Conservation (phyloP, 352 stramenopile genomes). For the Globisporangium paddicum region DNA sequence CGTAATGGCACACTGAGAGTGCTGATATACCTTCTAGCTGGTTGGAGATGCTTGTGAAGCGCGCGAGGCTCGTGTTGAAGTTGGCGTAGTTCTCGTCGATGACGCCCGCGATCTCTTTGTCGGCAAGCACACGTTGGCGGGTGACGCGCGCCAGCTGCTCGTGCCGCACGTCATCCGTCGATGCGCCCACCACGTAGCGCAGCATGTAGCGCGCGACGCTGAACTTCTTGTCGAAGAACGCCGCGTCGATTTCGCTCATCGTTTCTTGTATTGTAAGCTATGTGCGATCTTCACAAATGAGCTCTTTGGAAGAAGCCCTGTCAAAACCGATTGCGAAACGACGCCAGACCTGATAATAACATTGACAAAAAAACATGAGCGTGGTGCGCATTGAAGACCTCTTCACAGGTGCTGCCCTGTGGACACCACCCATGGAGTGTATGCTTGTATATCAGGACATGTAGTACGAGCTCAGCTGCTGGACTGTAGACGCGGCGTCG, state of each 20-base stretch:
- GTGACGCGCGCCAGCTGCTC: conserved; percentile 66
- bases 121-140: conserved; percentile 54
- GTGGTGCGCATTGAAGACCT: conserved; percentile 57
- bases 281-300: not conserved
- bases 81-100: conserved; percentile 83
- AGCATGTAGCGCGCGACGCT: conserved; percentile 76
- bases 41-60: conserved; percentile 73
- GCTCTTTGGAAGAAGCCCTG: not conserved
- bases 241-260: conserved; percentile 67
- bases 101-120: conserved; percentile 76
- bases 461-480: not conserved
- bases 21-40: conserved; percentile 65
- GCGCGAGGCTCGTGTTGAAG: conserved; percentile 80
- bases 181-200: conserved; percentile 61
- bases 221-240: conserved; percentile 87
- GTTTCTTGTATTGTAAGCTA: not conserved
- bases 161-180: conserved; percentile 57
- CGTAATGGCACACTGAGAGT: not conserved
- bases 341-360: not conserved
- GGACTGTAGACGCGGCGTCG: conserved; percentile 32
- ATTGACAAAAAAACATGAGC: conserved; percentile 25
- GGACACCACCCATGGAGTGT: not conserved
- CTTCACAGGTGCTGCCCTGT: conserved; percentile 36
- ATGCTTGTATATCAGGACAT: not conserved
- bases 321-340: conserved; percentile 17